A percentile compares a stretch with the other conserved stretches of the same genome.
Evolutionary conservation across 106 monocot genomes (phyloP).

Genomic region (Cymbidium sinense): DNA sequence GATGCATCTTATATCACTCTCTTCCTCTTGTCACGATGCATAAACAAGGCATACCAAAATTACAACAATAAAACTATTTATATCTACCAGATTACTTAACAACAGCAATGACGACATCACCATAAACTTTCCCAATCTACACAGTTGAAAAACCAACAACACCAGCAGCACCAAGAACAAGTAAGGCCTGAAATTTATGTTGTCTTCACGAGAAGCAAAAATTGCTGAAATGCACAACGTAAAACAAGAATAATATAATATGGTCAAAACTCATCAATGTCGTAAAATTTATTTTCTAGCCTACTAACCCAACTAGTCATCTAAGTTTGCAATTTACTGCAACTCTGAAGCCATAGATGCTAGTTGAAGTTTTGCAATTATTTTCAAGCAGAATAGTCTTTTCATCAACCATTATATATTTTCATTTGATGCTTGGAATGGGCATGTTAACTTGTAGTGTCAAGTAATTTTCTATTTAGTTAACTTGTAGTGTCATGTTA

Average conservation of each 20-base stretch:
- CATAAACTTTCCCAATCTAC: slow-evolving; percentile 93
- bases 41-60: background rate
- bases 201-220: background rate
- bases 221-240: background rate
- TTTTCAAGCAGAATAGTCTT: no score
- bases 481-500: no score
- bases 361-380: background rate
- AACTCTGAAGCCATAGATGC: background rate
- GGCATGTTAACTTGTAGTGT: no score
- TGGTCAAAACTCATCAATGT: background rate
- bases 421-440: no score
- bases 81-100: slow-evolving; percentile 49
- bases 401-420: no score
- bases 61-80: background rate
- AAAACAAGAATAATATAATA: background rate
- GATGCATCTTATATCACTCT: background rate
- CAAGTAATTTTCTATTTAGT: no score
- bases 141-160: slow-evolving; percentile 93
- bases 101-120: slow-evolving; percentile 89
- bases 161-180: slow-evolving; percentile 98
- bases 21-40: background rate
- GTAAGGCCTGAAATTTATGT: slow-evolving; percentile 60
- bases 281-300: background rate
- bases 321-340: background rate
- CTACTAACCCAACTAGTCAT: background rate